These are phyloP conservation scores for Mrakia gelida DNA, from an alignment of 768 basidiomycete genomes.

Conservation along the genomic window DNA sequence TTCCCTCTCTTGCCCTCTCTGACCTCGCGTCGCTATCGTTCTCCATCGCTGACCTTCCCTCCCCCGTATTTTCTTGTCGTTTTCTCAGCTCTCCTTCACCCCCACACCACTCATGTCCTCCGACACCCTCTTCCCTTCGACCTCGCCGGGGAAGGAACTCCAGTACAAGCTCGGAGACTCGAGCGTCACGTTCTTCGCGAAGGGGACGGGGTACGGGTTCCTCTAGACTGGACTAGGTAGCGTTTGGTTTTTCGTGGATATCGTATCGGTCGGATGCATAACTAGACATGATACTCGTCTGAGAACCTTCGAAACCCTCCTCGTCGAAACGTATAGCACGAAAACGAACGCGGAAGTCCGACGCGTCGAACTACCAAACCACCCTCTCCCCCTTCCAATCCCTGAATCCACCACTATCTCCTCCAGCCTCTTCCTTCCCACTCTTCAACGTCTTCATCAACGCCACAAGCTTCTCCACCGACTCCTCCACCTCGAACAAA, in stretches of 20 bases:
- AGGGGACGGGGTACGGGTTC: conserved; percentile 30
- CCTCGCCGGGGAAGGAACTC: conserved; percentile 23
- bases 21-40: background rate
- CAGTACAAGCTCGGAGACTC: conserved; percentile 31
- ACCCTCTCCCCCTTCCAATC: conserved; percentile 44
- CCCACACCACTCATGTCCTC: no score
- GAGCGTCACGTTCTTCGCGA: conserved; percentile 21
- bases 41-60: background rate
- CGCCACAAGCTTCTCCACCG: conserved; percentile 38
- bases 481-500: conserved; percentile 42
- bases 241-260: no score
- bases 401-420: conserved; percentile 37
- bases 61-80: background rate
- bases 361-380: conserved; percentile 35
- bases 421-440: background rate
- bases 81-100: conserved; percentile 4
- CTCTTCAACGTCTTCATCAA: conserved; percentile 34
- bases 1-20: background rate
- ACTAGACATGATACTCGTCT: no score
- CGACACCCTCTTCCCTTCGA: background rate
- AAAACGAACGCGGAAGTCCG: no score
- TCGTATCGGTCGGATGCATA: no score
- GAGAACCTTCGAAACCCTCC: no score
- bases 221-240: no score
- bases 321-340: no score